phyloP scores from a whole-genome alignment of 805 yeast genomes.

The Ogataea nonfermentans region DNA sequence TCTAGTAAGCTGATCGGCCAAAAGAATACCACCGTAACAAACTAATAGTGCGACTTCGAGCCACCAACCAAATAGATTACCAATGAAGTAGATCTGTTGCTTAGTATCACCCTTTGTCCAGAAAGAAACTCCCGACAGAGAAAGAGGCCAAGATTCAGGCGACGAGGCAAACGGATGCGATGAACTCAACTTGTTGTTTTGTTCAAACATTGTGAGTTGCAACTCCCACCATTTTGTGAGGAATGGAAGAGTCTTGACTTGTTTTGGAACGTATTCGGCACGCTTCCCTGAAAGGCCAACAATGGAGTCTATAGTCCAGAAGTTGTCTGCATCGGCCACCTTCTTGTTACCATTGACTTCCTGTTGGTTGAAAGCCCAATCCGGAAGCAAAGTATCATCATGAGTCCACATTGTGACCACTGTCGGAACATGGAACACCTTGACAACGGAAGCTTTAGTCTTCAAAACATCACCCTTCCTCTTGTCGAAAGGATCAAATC shows the following conservation, averaged over 20 bases:
- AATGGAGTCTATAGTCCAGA: conserved; percentile 77
- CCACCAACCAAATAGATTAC: conserved; percentile 93
- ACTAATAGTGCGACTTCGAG: conserved; percentile 64
- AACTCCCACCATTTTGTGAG: conserved; percentile 85
- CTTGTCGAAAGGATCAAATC: conserved; percentile 59
- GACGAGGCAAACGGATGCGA: conserved; percentile 95
- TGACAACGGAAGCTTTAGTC: conserved; percentile 68
- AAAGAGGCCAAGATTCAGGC: conserved; percentile 89
- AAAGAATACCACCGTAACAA: conserved; percentile 58
- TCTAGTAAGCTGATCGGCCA: conserved; percentile 73
- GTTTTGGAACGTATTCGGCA: conserved; percentile 61
- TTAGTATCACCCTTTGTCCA: conserved; percentile 74
- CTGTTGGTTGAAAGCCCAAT: conserved; percentile 90
- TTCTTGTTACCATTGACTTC: conserved; percentile 96
- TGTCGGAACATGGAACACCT: conserved; percentile 78
- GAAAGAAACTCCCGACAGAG: conserved; percentile 89
- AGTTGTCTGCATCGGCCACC: conserved; percentile 59
- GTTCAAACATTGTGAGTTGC: conserved; percentile 85
- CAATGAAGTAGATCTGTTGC: conserved; percentile 84
- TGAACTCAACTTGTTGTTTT: conserved; percentile 80
- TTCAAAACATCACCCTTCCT: conserved; percentile 51
- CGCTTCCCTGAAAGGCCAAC: conserved; percentile 63
- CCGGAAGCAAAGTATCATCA: conserved; percentile 79
- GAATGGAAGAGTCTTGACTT: conserved; percentile 64
- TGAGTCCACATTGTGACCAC: conserved; percentile 95